These are phyloP conservation scores for Raphanus sativus DNA, from an alignment of 345 rosid genomes.

Conservation along the genomic window DNA sequence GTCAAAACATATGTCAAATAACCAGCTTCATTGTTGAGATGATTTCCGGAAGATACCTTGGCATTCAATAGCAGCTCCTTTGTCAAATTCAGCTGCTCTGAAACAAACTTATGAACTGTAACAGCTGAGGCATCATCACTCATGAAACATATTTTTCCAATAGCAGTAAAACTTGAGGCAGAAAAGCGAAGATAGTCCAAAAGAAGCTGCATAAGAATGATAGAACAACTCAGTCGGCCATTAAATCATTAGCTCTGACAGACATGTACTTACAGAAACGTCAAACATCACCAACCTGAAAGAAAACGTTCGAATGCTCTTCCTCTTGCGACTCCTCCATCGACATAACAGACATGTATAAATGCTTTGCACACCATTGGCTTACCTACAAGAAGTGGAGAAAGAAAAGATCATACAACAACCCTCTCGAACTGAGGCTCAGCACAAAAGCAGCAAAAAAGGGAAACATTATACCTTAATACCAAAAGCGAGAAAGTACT, in stretches of 20 bases:
- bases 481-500: conserved; percentile 55
- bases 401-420: conserved; percentile 7
- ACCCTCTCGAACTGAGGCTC: background rate
- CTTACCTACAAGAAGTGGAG: conserved; percentile 50
- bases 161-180: conserved; percentile 53
- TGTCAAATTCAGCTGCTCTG: conserved; percentile 60
- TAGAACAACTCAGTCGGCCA: conserved; percentile 7
- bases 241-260: background rate
- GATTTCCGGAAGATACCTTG: conserved; percentile 52
- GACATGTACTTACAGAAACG: background rate
- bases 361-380: conserved; percentile 83
- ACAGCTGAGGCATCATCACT: conserved; percentile 40
- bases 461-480: conserved; percentile 51
- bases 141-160: conserved; percentile 44
- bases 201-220: conserved; percentile 66
- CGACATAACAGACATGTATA: conserved; percentile 80
- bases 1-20: background rate
- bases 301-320: conserved; percentile 65
- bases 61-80: conserved; percentile 50
- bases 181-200: conserved; percentile 59
- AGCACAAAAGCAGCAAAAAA: background rate
- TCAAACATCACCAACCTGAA: conserved; percentile 47
- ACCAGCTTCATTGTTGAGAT: background rate
- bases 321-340: conserved; percentile 83
- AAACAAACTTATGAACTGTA: conserved; percentile 53